Base-by-base conservation (phyloP, 1,139 yeast species). In the Yamadazyma conglobata region DNA sequence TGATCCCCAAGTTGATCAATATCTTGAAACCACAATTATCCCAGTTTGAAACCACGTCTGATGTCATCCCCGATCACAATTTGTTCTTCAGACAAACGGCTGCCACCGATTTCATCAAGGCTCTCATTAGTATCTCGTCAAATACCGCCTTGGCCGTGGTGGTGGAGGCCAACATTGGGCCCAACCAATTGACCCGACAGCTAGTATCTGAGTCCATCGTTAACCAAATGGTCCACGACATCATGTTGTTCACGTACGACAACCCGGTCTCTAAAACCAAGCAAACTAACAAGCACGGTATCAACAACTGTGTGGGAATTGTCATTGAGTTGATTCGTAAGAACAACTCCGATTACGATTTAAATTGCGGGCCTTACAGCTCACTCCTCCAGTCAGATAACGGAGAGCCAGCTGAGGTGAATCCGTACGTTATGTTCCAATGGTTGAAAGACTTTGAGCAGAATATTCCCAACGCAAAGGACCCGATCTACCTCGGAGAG, bases 41-140 rank as follows among this genome's bases (percentile, higher is more conserved):
- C 2, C 69, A 60, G 33, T 64, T 63, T 42, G 32, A 37, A 4
- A 17, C 15, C 10, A 25, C 22, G 3, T 10, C 22, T 4, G 27
- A 26, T 13, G 28, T 27, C 6, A 56, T 64, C 20, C 61, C 70
- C 1, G 55, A 61, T 32, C 58, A 56, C 25, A 48, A 47, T 30
- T 43, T 55, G 23, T 69, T 82, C 21, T 77, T 91, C 36, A 77
- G 77, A 31, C 97, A 91, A 56, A 81, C 94, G 3, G 94, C 97
- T 0, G 94, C 95, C 2, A 94, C 96, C 8, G 99, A 91, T 52
- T 91, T 91, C 50, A 61, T 91, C 33, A 93, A 91, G 53, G 97
- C 97, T 0, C 75, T 93, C 50, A 85, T 91, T 18, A 83, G 96
- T 3, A 85, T 93, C 24, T 86, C 96, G 19, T 95, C 96, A n/a